Conservation (phyloP, 768 basidiomycete genomes). For the Psilocybe azurescens region DNA sequence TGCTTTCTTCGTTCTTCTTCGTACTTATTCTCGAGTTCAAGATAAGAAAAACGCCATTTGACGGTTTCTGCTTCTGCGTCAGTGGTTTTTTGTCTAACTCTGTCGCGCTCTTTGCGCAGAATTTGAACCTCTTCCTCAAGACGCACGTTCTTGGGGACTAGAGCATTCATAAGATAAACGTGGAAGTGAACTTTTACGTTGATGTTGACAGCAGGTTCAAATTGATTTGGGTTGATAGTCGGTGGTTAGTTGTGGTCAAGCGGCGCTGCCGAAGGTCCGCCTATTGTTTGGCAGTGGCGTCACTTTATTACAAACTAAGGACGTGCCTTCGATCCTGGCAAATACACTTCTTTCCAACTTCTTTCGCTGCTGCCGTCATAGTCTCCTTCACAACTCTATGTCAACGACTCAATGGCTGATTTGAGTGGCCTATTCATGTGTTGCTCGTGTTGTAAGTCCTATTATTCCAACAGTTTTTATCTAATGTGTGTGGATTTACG, state of each 20-base stretch:
- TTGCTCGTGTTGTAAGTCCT: not conserved
- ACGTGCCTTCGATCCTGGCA: too few species aligned
- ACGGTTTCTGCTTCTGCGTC: constrained; percentile 9
- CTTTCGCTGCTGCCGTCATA: too few species aligned
- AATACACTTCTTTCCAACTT: too few species aligned
- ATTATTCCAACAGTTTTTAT: not conserved
- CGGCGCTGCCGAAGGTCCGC: too few species aligned
- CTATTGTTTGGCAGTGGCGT: too few species aligned
- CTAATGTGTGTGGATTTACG: not conserved
- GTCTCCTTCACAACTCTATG: not conserved
- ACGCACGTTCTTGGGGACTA: not conserved
- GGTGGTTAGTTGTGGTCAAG: too few species aligned
- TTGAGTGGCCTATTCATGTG: not conserved
- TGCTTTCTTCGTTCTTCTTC: constrained; percentile 13
- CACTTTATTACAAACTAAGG: too few species aligned
- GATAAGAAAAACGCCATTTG: constrained; percentile 3
- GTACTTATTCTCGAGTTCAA: constrained; percentile 12
- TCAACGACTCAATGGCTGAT: not conserved
- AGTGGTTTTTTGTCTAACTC: not conserved
- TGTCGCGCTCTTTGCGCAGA: constrained; percentile 3
- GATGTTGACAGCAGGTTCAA: too few species aligned
- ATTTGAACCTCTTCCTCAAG: constrained; percentile 6
- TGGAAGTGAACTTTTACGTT: too few species aligned
- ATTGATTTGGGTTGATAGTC: too few species aligned
- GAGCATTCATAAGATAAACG: not conserved